Evolutionary conservation across 768 basidiomycete species (phyloP), one percentile per base, ranked within the genome.

Genomic region (Mycena polygramma): DNA sequence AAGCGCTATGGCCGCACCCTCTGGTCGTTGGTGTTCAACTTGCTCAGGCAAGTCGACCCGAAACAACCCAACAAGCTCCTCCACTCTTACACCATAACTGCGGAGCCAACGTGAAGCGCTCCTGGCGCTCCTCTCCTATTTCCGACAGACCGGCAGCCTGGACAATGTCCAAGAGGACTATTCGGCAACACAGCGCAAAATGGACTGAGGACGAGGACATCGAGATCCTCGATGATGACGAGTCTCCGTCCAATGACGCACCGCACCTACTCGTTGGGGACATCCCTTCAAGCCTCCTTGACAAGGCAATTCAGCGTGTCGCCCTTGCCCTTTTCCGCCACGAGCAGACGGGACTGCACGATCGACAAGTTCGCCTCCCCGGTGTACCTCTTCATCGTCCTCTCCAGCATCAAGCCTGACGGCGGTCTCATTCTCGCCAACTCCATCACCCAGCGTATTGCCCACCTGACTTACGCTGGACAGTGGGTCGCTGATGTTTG

Each of bases 11-110:
- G 59, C n/a, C 52, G 60, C 35, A 54, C 59, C 19, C 57, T 63
- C 61, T 69, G 68, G 68, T 22, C 61, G 8, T 55, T 69, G 11
- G 22, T 57, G 30, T 69, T 69, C 48, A 63, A 63, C 17, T 62
- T 69, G n/a, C 62, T 63, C 22, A 30, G 55, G n/a, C 68, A 69
- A 58, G 36, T 69, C 4, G 41, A 63, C 52, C 11, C 14, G 0
- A 9, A 4, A n/a, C 7, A 43, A 8, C 19, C 30, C 35, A 49
- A 45, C 66, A 55, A 46, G 26, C 66, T 53, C 11, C 10, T 0
- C 49, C 46, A 52, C 52, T 37, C 35, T 17, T 68, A 68, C 61
- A 60, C 60, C 7, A 46, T 30, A 30, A 60, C 46, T 11, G 17
- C 45, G 7, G 46, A 46, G 20, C 46, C 48, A 49, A 13, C 5